Conservation (phyloP, 2,329 filamentous ascomycete species). For the Penicillium concentricum region DNA sequence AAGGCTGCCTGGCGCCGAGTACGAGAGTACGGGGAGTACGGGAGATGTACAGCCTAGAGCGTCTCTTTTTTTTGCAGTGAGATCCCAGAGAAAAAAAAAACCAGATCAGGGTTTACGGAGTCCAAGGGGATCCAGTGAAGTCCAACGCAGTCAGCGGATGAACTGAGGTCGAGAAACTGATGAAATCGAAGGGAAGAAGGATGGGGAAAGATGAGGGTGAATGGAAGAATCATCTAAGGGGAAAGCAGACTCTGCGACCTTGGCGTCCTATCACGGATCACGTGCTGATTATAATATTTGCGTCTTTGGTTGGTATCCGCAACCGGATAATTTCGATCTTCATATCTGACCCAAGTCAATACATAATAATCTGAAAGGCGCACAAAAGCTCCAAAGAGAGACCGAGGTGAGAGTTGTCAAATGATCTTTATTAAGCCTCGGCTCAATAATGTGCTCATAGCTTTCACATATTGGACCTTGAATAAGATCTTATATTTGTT, state of each 20-base stretch:
- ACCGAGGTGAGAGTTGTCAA: background rate
- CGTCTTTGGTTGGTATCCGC: background rate
- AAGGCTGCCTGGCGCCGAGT: slow-evolving; percentile 33
- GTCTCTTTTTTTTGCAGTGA: slow-evolving; percentile 21
- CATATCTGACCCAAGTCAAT: background rate
- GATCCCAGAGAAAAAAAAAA: slow-evolving; percentile 12
- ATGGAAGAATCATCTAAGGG: slow-evolving; percentile 11
- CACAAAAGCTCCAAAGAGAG: background rate
- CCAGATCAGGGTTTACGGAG: slow-evolving; percentile 27
- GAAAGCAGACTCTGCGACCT: slow-evolving; percentile 8
- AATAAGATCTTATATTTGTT: too few species aligned
- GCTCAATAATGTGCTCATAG: background rate
- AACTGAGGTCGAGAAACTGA: slow-evolving; percentile 7
- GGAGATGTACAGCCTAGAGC: slow-evolving; percentile 32
- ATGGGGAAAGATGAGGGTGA: slow-evolving; percentile 11
- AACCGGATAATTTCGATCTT: background rate
- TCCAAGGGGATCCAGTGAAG: slow-evolving; percentile 13
- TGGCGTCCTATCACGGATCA: background rate
- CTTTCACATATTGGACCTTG: background rate
- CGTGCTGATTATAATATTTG: background rate
- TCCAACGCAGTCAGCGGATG: slow-evolving; percentile 2
- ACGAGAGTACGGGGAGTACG: slow-evolving; percentile 33
- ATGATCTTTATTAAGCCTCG: background rate
- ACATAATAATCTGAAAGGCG: too few species aligned
- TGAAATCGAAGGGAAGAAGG: slow-evolving; percentile 11